A percentile compares a stretch with the other conserved stretches of the same genome.
Evolutionary conservation across 495 filamentous ascomycete species (phyloP).

Genomic region (Symbiotaphrina buchneri): DNA sequence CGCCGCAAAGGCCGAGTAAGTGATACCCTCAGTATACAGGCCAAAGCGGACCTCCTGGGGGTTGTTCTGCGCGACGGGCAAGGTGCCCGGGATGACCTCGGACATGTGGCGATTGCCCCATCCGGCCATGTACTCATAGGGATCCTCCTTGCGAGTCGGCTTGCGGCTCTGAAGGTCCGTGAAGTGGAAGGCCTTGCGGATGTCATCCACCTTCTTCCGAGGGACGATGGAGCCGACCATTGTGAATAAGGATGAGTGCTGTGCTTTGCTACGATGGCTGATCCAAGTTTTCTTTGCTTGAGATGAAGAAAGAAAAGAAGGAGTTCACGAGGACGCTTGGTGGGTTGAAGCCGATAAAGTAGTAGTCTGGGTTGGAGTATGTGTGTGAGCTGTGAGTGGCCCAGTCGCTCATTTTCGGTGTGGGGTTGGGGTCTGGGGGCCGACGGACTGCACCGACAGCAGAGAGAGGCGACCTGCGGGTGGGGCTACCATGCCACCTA

Average conservation of each 20-base stretch:
- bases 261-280: slow-evolving; percentile 11
- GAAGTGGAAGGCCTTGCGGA: slow-evolving; percentile 20
- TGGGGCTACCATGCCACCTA: too few relatives aligned
- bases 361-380: too few relatives aligned
- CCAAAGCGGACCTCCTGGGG: slow-evolving; percentile 71
- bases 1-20: slow-evolving; percentile 81
- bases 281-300: slow-evolving; percentile 8
- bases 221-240: too few relatives aligned
- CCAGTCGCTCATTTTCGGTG: too few relatives aligned
- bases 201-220: too few relatives aligned
- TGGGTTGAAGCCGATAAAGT: slow-evolving; percentile 1
- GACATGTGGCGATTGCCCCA: slow-evolving; percentile 20
- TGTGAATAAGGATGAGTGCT: too few relatives aligned
- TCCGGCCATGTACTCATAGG: slow-evolving; percentile 18
- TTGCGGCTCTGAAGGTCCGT: slow-evolving; percentile 19
- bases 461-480: too few relatives aligned
- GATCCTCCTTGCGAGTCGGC: slow-evolving; percentile 20
- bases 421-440: too few relatives aligned
- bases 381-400: too few relatives aligned
- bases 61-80: slow-evolving; percentile 55
- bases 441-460: too few relatives aligned
- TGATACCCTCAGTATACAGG: slow-evolving; percentile 83
- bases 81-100: slow-evolving; percentile 31
- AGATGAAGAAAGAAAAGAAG: slow-evolving; percentile 1
- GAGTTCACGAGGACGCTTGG: not conserved